A percentile compares a stretch with the other conserved stretches of the same genome.
These are phyloP conservation scores for Neocucurbitaria cava DNA, from an alignment of 2,329 filamentous ascomycete genomes.

Conservation along the genomic window DNA sequence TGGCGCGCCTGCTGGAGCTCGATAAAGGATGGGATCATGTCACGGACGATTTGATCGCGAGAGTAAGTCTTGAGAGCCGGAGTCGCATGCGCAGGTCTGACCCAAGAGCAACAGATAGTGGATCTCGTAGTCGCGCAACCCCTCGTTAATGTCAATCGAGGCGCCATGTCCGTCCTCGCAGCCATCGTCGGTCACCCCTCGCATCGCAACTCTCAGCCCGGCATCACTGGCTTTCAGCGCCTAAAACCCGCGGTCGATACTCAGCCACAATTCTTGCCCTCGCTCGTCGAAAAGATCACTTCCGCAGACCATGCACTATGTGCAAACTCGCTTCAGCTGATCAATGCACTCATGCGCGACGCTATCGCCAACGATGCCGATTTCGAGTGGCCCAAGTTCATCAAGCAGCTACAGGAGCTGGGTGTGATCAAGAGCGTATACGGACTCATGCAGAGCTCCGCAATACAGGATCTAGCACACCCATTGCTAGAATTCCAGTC, in stretches of 20 bases:
- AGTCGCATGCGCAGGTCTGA: conserved; percentile 10
- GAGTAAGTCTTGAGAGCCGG: conserved; percentile 55
- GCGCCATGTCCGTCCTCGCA: conserved; percentile 95
- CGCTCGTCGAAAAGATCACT: conserved; percentile 88
- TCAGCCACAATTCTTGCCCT: conserved; percentile 92
- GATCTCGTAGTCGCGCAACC: conserved; percentile 94
- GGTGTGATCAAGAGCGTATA: conserved; percentile 91
- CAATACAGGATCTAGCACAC: conserved; percentile 87
- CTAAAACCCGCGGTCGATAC: conserved; percentile 90
- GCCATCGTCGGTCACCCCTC: conserved; percentile 89
- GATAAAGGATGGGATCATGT: conserved; percentile 98
- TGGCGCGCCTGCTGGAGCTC: conserved; percentile 87
- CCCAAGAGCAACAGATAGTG: conserved; percentile 66
- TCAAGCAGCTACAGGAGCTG: conserved; percentile 90
- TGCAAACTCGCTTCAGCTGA: conserved; percentile 91
- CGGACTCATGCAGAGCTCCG: conserved; percentile 90
- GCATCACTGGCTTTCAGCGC: conserved; percentile 84
- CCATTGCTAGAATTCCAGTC: conserved; percentile 93
- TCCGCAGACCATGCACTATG: conserved; percentile 95
- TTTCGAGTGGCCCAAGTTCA: conserved; percentile 93
- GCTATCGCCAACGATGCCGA: conserved; percentile 78
- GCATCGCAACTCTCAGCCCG: conserved; percentile 60
- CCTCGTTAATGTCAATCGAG: conserved; percentile 94
- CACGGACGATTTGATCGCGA: conserved; percentile 72
- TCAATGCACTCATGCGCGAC: conserved; percentile 94